Conservation (phyloP, 2,329 filamentous ascomycete genomes). For the Colletotrichum sansevieriae region DNA sequence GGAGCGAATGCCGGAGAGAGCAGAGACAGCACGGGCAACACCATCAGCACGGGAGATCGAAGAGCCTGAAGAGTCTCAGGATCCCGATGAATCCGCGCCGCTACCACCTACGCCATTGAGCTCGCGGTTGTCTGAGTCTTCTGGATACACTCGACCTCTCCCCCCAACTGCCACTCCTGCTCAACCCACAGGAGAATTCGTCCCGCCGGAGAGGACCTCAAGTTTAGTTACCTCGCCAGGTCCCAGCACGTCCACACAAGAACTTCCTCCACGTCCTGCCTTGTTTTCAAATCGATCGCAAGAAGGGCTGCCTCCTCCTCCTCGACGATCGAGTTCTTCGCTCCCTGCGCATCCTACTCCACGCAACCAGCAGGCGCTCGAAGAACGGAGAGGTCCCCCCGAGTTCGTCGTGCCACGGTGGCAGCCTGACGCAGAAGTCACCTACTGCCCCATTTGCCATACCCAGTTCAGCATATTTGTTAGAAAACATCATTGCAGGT, state of each 20-base stretch:
- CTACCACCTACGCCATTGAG: constrained; percentile 35
- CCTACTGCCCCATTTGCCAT: constrained; percentile 86
- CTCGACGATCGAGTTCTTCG: constrained; percentile 27
- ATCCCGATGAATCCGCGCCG: constrained; percentile 39
- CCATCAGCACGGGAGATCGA: constrained; percentile 37
- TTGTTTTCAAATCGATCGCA: constrained; percentile 14
- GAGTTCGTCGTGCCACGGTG: constrained; percentile 78
- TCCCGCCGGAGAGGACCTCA: constrained; percentile 36
- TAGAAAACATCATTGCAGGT: constrained; percentile 93
- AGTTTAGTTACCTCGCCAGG: constrained; percentile 21
- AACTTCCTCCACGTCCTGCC: neutral
- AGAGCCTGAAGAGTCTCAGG: constrained; percentile 37
- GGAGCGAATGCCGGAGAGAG: constrained; percentile 15
- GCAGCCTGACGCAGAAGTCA: constrained; percentile 89
- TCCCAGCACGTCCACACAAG: constrained; percentile 16
- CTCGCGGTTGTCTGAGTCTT: constrained; percentile 35
- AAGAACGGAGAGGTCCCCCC: constrained; percentile 40
- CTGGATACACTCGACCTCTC: constrained; percentile 28
- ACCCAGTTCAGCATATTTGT: constrained; percentile 86
- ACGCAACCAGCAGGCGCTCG: constrained; percentile 24
- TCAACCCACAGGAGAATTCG: constrained; percentile 35
- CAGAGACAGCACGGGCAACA: constrained; percentile 36
- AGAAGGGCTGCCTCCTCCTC: constrained; percentile 36
- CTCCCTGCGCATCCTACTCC: neutral
- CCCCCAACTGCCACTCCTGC: constrained; percentile 38